Percentiles rank a stretch among this genome's conserved stretches.
These are phyloP conservation scores for Apiospora phragmitis DNA, from an alignment of 2,329 filamentous ascomycete genomes.

Conservation along the genomic window DNA sequence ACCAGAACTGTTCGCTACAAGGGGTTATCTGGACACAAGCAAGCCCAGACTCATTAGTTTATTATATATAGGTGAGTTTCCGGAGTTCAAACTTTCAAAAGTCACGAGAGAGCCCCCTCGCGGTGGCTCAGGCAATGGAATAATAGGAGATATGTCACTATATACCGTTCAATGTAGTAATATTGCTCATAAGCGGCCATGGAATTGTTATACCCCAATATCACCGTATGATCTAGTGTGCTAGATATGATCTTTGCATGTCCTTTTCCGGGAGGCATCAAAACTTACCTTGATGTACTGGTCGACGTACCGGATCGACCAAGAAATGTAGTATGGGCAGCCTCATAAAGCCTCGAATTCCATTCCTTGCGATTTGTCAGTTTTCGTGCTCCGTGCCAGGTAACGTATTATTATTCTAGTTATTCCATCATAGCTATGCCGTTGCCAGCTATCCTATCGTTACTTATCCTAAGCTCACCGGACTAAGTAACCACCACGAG, in stretches of 20 bases:
- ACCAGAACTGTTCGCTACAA: background rate
- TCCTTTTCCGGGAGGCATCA: background rate
- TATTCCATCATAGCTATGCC: too few relatives aligned
- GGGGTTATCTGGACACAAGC: background rate
- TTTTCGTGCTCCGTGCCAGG: too few relatives aligned
- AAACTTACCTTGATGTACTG: background rate
- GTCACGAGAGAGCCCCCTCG: background rate
- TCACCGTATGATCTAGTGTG: background rate
- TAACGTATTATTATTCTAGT: too few relatives aligned
- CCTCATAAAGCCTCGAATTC: too few relatives aligned
- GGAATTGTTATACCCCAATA: background rate
- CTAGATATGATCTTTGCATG: background rate
- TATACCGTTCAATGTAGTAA: background rate
- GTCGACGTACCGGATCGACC: background rate
- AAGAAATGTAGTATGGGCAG: too few relatives aligned
- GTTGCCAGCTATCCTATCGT: too few relatives aligned
- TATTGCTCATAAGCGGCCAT: background rate
- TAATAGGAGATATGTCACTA: background rate
- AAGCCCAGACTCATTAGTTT: background rate
- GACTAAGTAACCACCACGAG: too few relatives aligned
- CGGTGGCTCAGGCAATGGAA: background rate
- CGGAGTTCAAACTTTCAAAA: background rate
- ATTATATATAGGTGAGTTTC: background rate
- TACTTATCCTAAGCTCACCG: too few relatives aligned
- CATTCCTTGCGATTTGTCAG: too few relatives aligned